Base-by-base conservation (phyloP, 2,329 filamentous ascomycete genomes). In the Colletotrichum tropicale region DNA sequence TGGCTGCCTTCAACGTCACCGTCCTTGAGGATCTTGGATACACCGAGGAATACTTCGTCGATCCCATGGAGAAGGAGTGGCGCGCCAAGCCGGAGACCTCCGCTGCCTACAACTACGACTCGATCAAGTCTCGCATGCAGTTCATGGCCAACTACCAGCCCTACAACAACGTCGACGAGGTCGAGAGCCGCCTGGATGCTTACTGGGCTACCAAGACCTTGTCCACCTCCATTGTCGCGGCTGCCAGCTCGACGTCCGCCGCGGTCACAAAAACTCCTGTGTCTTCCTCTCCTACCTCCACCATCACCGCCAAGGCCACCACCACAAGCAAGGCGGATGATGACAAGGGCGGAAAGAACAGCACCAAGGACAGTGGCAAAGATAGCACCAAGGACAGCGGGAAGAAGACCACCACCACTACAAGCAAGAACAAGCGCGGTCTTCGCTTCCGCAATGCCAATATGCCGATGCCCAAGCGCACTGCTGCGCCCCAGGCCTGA, bases 1-100 rank as follows among this genome's bases (percentile, higher is more conserved):
- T 86, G 85, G 85, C 84, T 2, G 84, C 85, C 5, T 86, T 87
- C 79, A 86, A 87, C 75, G 84, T 86, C n/a, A 83, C 84, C 1
- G 76, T 78, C 8, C 80, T 86, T 3, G 43, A 77, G 6, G 80
- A 84, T 77, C 81, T 86, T 36, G 84, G 84, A 5, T 87, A 87
- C 77, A 78, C 81, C 21, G 82, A 85, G 79, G 84, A 82, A 21
- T 78, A 80, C 68, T 85, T 83, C 78, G 78, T 78, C 24, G 82
- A 86, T 73, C 85, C 85, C 36, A 84, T 86, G 82, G 83, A 86
- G 66, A 38, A 64, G 8, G 78, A 82, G 64, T 86, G 84, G 82
- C 77, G 81, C 6, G 83, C 85, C 28, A 79, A 80, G 71, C 77
- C 81, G 0, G 83, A 81, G 64, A 74, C 72, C 3, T 68, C 80